Conservation (phyloP, 2,329 filamentous ascomycete species). For the Sporothrix luriei region DNA sequence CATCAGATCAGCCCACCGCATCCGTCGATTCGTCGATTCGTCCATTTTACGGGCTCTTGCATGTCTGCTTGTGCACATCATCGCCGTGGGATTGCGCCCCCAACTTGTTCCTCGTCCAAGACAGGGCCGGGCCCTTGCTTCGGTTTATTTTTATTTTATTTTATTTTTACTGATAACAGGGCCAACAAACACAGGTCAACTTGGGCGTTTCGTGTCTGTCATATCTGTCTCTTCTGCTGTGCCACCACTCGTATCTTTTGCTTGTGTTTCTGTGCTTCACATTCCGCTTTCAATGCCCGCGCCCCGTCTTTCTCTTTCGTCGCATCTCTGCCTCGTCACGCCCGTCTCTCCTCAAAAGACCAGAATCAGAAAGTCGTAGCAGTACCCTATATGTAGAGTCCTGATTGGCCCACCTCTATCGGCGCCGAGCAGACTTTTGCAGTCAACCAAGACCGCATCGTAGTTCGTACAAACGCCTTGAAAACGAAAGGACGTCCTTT, state of each 20-base stretch:
- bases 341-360: neutral
- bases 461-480: neutral
- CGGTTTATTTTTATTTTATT: too few relatives aligned
- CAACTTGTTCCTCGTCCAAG: constrained; percentile 16
- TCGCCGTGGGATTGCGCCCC: constrained; percentile 22
- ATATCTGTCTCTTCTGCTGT: neutral
- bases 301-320: neutral
- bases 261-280: neutral
- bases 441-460: neutral
- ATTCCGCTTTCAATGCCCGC: neutral
- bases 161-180: neutral
- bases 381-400: neutral
- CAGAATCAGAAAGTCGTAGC: neutral
- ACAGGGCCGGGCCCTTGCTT: neutral
- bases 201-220: constrained; percentile 23
- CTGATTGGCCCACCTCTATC: neutral
- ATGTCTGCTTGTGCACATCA: constrained; percentile 20
- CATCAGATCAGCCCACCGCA: neutral
- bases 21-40: neutral
- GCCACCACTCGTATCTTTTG: neutral
- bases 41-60: constrained; percentile 1
- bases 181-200: constrained; percentile 18
- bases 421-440: neutral
- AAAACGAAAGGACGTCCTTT: too few relatives aligned
- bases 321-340: constrained; percentile 4